phyloP scores from a whole-genome alignment of 2,329 filamentous ascomycete genomes.

The Emericellopsis atlantica region DNA sequence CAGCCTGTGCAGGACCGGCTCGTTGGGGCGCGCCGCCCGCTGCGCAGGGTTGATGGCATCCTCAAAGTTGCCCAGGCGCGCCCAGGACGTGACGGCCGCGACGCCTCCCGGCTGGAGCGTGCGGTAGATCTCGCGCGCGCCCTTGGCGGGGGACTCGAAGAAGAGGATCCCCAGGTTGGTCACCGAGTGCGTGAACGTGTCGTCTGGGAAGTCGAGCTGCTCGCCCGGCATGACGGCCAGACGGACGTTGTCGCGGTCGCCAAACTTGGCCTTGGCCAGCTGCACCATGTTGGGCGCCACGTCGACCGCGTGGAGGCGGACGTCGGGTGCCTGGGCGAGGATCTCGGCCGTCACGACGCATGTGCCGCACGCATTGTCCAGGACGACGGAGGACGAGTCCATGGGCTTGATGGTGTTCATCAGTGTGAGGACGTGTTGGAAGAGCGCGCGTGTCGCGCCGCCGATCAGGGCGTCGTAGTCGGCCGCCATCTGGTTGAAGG shows the following conservation, averaged over 20 bases:
- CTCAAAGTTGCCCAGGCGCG: slow-evolving; percentile 4
- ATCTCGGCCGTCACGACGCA: slow-evolving; percentile 10
- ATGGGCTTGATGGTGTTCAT: neutral
- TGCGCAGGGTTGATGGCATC: slow-evolving; percentile 4
- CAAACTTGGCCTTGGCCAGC: slow-evolving; percentile 7
- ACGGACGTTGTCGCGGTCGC: slow-evolving; percentile 6
- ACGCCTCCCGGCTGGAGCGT: slow-evolving; percentile 19
- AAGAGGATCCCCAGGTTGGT: slow-evolving; percentile 25
- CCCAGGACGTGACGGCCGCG: slow-evolving; percentile 18
- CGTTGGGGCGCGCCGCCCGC: slow-evolving; percentile 3
- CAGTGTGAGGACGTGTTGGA: neutral
- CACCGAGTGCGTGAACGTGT: slow-evolving; percentile 19
- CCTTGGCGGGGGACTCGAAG: slow-evolving; percentile 13
- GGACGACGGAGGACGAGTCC: slow-evolving; percentile 3
- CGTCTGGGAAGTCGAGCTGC: slow-evolving; percentile 10
- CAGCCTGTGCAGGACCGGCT: neutral
- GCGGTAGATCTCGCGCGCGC: slow-evolving; percentile 19
- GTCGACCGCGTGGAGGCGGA: slow-evolving; percentile 7
- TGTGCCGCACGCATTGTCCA: slow-evolving; percentile 14
- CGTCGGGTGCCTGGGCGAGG: neutral
- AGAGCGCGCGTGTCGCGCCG: neutral
- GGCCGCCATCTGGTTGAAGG: neutral
- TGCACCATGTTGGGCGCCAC: slow-evolving; percentile 7
- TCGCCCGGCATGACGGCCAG: slow-evolving; percentile 9
- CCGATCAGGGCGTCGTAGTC: slow-evolving; percentile 1